A percentile compares a stretch with the other conserved stretches of the same genome.
phyloP scores from a whole-genome alignment of 1,139 yeast genomes.

The Nakaseomyces nivariensis region DNA sequence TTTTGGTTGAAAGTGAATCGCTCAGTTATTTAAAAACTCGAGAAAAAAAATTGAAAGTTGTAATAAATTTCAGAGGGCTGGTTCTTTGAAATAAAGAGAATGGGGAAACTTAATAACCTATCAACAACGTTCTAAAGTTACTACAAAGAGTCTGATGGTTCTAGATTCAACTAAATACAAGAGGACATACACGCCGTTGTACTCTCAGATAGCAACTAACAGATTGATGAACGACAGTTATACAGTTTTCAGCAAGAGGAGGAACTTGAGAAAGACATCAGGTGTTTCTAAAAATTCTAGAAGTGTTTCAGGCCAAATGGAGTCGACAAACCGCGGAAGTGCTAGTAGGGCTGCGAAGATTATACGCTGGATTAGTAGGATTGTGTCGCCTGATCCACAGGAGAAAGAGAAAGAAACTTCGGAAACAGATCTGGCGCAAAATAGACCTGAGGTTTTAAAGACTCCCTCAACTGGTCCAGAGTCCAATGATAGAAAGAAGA shows the following conservation, averaged over 20 bases:
- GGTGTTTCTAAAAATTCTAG: slow-evolving; percentile 9
- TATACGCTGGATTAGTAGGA: slow-evolving; percentile 5
- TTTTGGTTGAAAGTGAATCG: no score
- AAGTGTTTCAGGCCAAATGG: neutral
- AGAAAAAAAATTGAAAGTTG: neutral
- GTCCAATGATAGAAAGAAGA: neutral
- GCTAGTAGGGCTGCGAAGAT: slow-evolving; percentile 5
- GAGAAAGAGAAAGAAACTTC: neutral
- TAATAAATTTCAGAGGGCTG: neutral
- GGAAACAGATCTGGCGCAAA: neutral
- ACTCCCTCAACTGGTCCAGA: neutral
- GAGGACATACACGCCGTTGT: neutral
- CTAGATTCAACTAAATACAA: neutral
- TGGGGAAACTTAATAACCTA: neutral
- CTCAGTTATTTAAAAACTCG: no score
- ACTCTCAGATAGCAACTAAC: neutral
- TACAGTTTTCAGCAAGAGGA: neutral
- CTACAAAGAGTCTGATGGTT: neutral
- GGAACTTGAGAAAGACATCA: slow-evolving; percentile 3
- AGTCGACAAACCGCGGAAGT: neutral
- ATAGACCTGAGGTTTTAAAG: neutral
- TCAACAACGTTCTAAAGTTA: no score
- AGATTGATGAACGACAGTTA: slow-evolving; percentile 1
- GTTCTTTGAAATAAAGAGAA: neutral
- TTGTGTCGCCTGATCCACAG: neutral